Evolutionary conservation across 2,329 filamentous ascomycete genomes (phyloP).

Genomic region (Orbilia blumenaviensis): DNA sequence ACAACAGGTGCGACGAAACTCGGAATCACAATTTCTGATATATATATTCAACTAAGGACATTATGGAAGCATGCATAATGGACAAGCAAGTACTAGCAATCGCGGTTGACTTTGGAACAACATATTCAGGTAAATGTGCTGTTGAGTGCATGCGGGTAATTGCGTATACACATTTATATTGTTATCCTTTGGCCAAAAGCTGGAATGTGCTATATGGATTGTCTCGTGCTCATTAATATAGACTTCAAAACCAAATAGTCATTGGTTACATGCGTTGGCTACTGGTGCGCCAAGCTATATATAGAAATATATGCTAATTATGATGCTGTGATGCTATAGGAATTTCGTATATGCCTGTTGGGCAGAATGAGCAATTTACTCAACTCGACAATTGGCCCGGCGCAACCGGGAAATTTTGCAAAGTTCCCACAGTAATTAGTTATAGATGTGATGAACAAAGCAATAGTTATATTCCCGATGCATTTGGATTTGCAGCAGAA

Average conservation of each 20-base stretch:
- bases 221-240: too few species aligned
- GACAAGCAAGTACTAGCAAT: constrained; percentile 19
- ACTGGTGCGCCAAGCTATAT: background rate
- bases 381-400: constrained; percentile 46
- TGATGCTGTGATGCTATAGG: background rate
- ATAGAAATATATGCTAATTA: background rate
- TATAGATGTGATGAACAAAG: background rate
- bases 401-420: constrained; percentile 33
- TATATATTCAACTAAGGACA: background rate
- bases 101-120: constrained; percentile 40
- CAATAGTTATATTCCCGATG: background rate
- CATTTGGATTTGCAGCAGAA: constrained; percentile 40
- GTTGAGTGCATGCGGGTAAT: too few species aligned
- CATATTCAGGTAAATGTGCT: constrained; percentile 44
- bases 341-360: constrained; percentile 40
- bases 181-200: too few species aligned
- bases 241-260: too few species aligned
- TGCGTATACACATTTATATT: too few species aligned
- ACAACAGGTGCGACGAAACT: too few species aligned
- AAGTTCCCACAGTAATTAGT: constrained; percentile 37
- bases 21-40: too few species aligned
- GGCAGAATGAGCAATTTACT: constrained; percentile 37
- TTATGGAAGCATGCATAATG: background rate
- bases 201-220: too few species aligned
- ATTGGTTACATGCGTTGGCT: background rate